These are phyloP conservation scores for Tricholoma terreum DNA, from an alignment of 768 basidiomycete species.

Conservation along the genomic window DNA sequence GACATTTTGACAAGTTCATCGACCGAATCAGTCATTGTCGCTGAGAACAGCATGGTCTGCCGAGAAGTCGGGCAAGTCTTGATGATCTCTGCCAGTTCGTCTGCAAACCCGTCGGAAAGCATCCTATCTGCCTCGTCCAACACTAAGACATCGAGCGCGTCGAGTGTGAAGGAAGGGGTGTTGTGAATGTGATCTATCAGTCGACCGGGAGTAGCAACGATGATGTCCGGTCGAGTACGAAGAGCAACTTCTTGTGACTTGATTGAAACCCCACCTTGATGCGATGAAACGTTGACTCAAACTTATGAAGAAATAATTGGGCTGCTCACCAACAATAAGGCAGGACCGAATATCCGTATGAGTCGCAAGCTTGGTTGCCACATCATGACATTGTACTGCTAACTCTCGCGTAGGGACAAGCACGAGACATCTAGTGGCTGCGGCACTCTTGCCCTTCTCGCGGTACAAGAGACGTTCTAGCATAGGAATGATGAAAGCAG, in stretches of 20 bases:
- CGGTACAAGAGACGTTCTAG: conserved; percentile 90
- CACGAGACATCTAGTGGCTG: conserved; percentile 85
- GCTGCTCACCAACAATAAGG: conserved; percentile 77
- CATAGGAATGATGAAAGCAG: conserved; percentile 94
- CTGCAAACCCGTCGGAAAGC: conserved; percentile 93
- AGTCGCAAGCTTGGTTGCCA: conserved; percentile 77
- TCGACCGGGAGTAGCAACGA: conserved; percentile 96
- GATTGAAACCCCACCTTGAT: conserved; percentile 85
- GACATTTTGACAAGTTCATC: conserved; percentile 92
- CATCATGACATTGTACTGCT: conserved; percentile 93
- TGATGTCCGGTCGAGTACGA: conserved; percentile 84
- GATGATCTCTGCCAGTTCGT: conserved; percentile 92
- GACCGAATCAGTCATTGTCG: conserved; percentile 97
- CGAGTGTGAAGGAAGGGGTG: conserved; percentile 88
- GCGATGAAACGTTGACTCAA: conserved; percentile 7
- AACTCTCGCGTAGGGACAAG: conserved; percentile 94
- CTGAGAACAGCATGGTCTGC: conserved; percentile 98
- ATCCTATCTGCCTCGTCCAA: conserved; percentile 98
- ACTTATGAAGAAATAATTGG: conserved; percentile 1
- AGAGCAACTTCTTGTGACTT: conserved; percentile 88
- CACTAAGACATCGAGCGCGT: conserved; percentile 89
- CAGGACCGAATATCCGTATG: conserved; percentile 91
- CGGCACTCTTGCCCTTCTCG: conserved; percentile 83
- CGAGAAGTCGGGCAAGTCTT: conserved; percentile 82
- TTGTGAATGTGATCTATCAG: conserved; percentile 97